Evolutionary conservation across 495 filamentous ascomycete species (phyloP), one percentile per base, ranked within the genome.

Genomic region (Corynascus novoguineensis): DNA sequence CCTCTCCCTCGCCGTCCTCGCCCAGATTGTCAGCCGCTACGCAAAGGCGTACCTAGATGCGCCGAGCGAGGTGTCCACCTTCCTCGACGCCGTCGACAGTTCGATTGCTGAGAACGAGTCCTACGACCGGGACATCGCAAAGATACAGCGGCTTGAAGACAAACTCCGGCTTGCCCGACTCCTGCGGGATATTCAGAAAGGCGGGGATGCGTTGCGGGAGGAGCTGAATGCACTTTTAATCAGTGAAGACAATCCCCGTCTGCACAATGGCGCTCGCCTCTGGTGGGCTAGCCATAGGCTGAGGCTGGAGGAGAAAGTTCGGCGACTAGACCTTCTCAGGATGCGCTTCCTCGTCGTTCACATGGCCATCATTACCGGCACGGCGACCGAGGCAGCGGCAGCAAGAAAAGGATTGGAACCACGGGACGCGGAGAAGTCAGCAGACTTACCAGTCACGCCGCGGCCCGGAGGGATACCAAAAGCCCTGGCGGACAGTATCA

Each of bases 321-420:
- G 78, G 21, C 79, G 76, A 6, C 71, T 87, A 64, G 84, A 88
- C 57, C 70, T 79, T 58, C 72, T 81, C 37, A 74, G 78, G 58
- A 85, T 79, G 68, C 81, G 83, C 28, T 83, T 78, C 59, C 61
- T 82, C 11, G 75, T 80, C 14, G 68, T 81, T 61, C 75, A 83
- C 64, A 70, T 81, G 78, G 69, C 80, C 53, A 65, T 81, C 59
- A 70, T 82, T 53, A 67, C 81, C 29, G 61, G 75, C 31, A 67
- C 68, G 53, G 67, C 69, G 45, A 64, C 64, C 50, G 71, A 71
- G 44, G 52, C 47, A 10, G 58, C 66, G 44, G 68, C 70, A 46
- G 67, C 68, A 46, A 68, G 69, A 52, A 61, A 63, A 52, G 73
- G 71, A 22, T 41, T 50, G 48, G 40, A 8, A 22, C 31, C 21